Evolutionary conservation across 805 yeast species (phyloP), one percentile per base, ranked within the genome.

Genomic region (Yamadazyma laniorum): DNA sequence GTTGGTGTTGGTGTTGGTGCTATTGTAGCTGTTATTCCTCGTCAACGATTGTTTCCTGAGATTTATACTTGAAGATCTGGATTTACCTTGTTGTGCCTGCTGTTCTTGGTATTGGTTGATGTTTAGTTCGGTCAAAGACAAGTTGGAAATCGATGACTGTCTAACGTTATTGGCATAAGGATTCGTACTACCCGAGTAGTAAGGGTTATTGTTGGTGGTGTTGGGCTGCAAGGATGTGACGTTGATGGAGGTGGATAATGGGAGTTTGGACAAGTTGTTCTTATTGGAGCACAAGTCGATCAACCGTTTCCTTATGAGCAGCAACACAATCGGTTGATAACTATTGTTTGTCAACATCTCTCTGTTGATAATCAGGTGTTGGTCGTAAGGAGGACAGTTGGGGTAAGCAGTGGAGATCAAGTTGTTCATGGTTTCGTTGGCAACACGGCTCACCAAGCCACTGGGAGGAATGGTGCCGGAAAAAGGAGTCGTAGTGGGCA

Each of bases 401-500:
- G 41, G 35, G 22, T 44, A 34, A 19, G 52, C 49, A 23, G 38
- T 32, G 14, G 41, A 28, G 9, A 63, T 44, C 35, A 67, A 47
- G 32, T 43, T 49, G 26, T 37, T 44, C 63, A 67, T 55, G 6
- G 67, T 62, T 42, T 68, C 73, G 44, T 61, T 61, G 23, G 72
- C 72, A n/a, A 67, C 70, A 42, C 59, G 62, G 27, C 70, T 61
- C 16, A 62, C 72, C 34, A 68, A 52, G 1, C 74, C 74, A 51
- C 68, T 64, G 3, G 74, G 74, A 13, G 74, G 74, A 7, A 60
- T 53, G 9, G 45, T 33, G 2, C 74, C 74, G 54, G 59, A 59
- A 35, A 68, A 68, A 9, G 74, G 74, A 15, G 73, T 67, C 3
- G 73, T 67, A 15, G 74, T 68, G 29, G 74, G 74, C 29, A 64